A percentile compares a stretch with the other conserved stretches of the same genome.
phyloP scores from a whole-genome alignment of 805 yeast species.

The Yueomyces sinensis region DNA sequence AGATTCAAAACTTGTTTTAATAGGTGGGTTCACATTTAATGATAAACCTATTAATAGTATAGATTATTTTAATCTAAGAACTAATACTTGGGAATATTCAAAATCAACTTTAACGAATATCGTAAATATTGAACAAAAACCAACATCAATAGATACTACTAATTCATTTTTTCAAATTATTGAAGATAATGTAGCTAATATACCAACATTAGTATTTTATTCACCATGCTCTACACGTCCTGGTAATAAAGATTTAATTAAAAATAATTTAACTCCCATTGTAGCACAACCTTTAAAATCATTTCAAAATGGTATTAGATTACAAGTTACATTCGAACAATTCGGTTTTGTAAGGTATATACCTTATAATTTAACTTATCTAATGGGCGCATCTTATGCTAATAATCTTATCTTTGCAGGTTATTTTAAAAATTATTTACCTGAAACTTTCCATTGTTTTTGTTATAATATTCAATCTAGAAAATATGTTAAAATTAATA shows the following conservation, averaged over 20 bases:
- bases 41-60: slow-evolving; percentile 17
- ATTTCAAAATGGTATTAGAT: slow-evolving; percentile 1
- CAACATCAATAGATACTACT: neutral
- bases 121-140: slow-evolving; percentile 7
- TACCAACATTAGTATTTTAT: slow-evolving; percentile 17
- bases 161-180: neutral
- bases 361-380: slow-evolving; percentile 32
- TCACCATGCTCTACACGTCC: slow-evolving; percentile 1
- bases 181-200: slow-evolving; percentile 17
- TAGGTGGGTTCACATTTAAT: slow-evolving; percentile 21
- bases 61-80: slow-evolving; percentile 18
- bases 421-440: slow-evolving; percentile 31
- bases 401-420: slow-evolving; percentile 53
- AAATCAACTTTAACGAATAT: slow-evolving; percentile 6
- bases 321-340: neutral
- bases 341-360: slow-evolving; percentile 6
- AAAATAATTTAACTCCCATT: slow-evolving; percentile 14
- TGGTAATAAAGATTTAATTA: slow-evolving; percentile 8
- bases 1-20: slow-evolving; percentile 19
- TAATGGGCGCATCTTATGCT: slow-evolving; percentile 54
- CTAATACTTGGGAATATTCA: slow-evolving; percentile 16
- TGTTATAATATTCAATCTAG: slow-evolving; percentile 21
- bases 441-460: slow-evolving; percentile 17
- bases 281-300: slow-evolving; percentile 1
- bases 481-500: slow-evolving; percentile 52